A percentile compares a stretch with the other conserved stretches of the same genome.
Conservation (phyloP, 768 basidiomycete genomes). For the Lactifluus pinguis region DNA sequence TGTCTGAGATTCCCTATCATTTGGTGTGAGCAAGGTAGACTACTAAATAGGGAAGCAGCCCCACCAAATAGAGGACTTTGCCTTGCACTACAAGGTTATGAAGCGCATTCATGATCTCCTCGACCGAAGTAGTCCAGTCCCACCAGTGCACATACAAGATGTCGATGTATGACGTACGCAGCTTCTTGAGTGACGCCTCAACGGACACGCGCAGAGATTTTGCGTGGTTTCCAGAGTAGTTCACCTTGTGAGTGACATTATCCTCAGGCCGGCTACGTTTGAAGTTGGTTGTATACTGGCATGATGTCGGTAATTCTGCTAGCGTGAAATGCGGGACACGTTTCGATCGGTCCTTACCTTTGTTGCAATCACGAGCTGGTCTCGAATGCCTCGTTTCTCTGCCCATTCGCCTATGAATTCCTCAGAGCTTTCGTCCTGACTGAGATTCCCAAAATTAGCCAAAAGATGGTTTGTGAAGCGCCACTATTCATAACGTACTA, state of each 20-base stretch:
- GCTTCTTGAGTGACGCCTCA: slow-evolving; percentile 36
- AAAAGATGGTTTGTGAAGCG: too few relatives aligned
- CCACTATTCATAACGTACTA: slow-evolving; percentile 21
- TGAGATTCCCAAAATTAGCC: not conserved
- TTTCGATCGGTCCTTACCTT: slow-evolving; percentile 11
- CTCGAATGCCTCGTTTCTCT: slow-evolving; percentile 27
- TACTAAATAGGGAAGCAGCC: too few relatives aligned
- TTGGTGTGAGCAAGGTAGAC: not conserved
- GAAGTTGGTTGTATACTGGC: slow-evolving; percentile 24
- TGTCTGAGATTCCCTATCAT: slow-evolving; percentile 21
- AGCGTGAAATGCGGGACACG: not conserved
- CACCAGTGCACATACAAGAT: slow-evolving; percentile 48
- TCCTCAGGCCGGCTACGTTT: slow-evolving; percentile 12
- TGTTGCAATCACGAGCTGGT: slow-evolving; percentile 30
- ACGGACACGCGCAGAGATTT: slow-evolving; percentile 29
- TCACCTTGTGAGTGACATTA: slow-evolving; percentile 26
- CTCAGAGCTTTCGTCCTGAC: slow-evolving; percentile 26
- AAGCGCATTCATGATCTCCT: slow-evolving; percentile 21
- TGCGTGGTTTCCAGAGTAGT: slow-evolving; percentile 35
- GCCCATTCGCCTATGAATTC: slow-evolving; percentile 37
- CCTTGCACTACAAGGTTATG: slow-evolving; percentile 33
- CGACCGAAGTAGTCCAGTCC: slow-evolving; percentile 35
- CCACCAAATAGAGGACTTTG: slow-evolving; percentile 36
- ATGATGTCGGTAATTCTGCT: not conserved
- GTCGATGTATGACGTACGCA: slow-evolving; percentile 52